Conservation (phyloP, 768 basidiomycete genomes). For the Pulveroboletus frians region DNA sequence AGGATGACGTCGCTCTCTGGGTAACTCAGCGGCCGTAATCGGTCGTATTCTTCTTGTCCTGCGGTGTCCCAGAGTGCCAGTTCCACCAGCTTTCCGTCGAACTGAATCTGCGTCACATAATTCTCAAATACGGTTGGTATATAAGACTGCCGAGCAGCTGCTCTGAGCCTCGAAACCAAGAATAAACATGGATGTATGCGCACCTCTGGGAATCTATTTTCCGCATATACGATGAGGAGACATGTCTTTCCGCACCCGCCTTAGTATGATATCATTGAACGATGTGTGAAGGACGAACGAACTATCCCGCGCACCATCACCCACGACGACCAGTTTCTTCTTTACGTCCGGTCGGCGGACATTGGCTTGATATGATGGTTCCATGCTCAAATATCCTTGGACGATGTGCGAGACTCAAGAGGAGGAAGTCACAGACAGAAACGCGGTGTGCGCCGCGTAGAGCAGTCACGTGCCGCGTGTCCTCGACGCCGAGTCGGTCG, state of each 20-base stretch:
- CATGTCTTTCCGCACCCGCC: conserved; percentile 92
- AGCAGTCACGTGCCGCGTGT: conserved; percentile 15
- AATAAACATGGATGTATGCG: conserved; percentile 19
- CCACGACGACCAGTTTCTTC: conserved; percentile 84
- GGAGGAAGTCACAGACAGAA: neutral
- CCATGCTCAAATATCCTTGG: conserved; percentile 15
- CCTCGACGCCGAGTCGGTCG: too few relatives aligned
- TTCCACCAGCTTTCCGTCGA: conserved; percentile 85
- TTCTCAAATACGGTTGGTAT: conserved; percentile 94
- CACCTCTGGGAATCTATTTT: conserved; percentile 95
- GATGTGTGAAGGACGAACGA: conserved; percentile 23
- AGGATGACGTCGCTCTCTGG: conserved; percentile 89
- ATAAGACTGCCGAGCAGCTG: conserved; percentile 55
- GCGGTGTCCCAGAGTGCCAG: conserved; percentile 99
- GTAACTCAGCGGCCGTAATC: conserved; percentile 79
- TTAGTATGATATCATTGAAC: conserved; percentile 33
- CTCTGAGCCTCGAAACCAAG: conserved; percentile 16
- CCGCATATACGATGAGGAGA: conserved; percentile 92
- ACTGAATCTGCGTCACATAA: conserved; percentile 82
- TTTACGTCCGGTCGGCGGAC: conserved; percentile 71
- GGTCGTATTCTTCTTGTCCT: conserved; percentile 95
- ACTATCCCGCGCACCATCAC: conserved; percentile 60
- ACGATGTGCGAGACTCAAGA: neutral
- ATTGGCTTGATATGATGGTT: conserved; percentile 21
- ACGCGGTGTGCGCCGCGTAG: conserved; percentile 2